These are phyloP conservation scores for Fusarium algeriense DNA, from an alignment of 2,329 filamentous ascomycete species.

Conservation along the genomic window DNA sequence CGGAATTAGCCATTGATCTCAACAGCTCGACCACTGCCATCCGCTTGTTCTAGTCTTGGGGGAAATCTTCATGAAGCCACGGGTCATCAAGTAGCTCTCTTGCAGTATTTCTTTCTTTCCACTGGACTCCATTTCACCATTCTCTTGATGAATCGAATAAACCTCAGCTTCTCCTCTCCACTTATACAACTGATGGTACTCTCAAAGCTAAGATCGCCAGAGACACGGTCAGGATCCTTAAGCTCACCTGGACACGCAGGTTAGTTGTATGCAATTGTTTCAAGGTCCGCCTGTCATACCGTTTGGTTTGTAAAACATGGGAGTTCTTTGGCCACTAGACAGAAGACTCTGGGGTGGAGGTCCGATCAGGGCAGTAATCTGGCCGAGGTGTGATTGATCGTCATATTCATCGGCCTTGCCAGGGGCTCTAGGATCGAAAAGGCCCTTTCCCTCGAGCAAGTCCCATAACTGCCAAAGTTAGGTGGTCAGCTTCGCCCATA, in stretches of 20 bases:
- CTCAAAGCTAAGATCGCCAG: constrained; percentile 32
- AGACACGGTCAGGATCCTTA: constrained; percentile 36
- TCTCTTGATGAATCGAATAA: constrained; percentile 47
- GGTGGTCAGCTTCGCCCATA: constrained; percentile 6
- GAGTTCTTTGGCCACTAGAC: neutral
- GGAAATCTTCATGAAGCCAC: constrained; percentile 36
- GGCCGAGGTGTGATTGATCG: constrained; percentile 12
- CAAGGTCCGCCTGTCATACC: neutral
- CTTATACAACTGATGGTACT: neutral
- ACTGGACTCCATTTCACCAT: constrained; percentile 50
- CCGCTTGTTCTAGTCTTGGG: neutral
- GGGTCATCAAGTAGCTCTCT: constrained; percentile 49
- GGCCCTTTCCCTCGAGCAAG: constrained; percentile 11
- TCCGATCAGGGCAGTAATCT: constrained; percentile 19
- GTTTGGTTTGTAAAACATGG: neutral
- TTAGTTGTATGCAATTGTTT: neutral
- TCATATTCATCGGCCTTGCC: constrained; percentile 6
- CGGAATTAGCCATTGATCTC: no score
- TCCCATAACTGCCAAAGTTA: constrained; percentile 21
- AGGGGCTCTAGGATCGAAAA: constrained; percentile 10
- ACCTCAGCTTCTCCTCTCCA: constrained; percentile 37
- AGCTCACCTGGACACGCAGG: constrained; percentile 29
- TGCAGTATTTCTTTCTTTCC: constrained; percentile 47
- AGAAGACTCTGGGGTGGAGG: neutral
- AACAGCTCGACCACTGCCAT: no score